Evolutionary conservation across 176 grass and related monocot species (phyloP).

Genomic region (Oryza brachyantha): DNA sequence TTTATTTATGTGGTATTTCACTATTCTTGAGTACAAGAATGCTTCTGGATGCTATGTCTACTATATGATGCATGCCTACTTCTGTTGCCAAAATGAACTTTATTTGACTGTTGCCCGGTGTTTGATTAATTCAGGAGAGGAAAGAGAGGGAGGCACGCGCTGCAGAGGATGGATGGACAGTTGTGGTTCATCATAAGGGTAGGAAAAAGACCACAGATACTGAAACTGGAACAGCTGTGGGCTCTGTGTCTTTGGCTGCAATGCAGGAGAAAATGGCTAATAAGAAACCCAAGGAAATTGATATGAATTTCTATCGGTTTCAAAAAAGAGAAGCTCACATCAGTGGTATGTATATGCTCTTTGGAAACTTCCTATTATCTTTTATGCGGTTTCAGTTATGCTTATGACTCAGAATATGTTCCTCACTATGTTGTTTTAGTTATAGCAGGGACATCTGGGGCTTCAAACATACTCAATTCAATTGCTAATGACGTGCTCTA

Average conservation of each 20-base stretch:
- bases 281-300: conserved; percentile 80
- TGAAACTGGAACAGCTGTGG: conserved; percentile 83
- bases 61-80: not conserved
- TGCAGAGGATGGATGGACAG: conserved; percentile 91
- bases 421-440: not conserved
- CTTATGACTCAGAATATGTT: not conserved
- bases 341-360: conserved; percentile 51
- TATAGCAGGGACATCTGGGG: not conserved
- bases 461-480: not conserved
- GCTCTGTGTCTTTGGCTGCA: conserved; percentile 77
- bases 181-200: conserved; percentile 90
- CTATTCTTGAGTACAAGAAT: conserved; percentile 12
- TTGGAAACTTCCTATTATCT: not conserved
- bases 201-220: conserved; percentile 90
- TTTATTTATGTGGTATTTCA: not conserved
- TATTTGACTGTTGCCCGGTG: not conserved
- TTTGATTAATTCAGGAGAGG: conserved; percentile 70
- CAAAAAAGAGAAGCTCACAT: conserved; percentile 78
- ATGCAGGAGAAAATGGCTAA: conserved; percentile 84
- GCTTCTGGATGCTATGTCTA: not conserved
- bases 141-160: conserved; percentile 70
- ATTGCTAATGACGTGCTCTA: not conserved
- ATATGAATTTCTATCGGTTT: conserved; percentile 76
- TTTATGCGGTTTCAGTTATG: conserved; percentile 12
- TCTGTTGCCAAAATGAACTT: not conserved